A percentile compares a stretch with the other conserved stretches of the same genome.
Conservation (phyloP, 1,139 yeast species). For the Kurtzmaniella quercitrusa region DNA sequence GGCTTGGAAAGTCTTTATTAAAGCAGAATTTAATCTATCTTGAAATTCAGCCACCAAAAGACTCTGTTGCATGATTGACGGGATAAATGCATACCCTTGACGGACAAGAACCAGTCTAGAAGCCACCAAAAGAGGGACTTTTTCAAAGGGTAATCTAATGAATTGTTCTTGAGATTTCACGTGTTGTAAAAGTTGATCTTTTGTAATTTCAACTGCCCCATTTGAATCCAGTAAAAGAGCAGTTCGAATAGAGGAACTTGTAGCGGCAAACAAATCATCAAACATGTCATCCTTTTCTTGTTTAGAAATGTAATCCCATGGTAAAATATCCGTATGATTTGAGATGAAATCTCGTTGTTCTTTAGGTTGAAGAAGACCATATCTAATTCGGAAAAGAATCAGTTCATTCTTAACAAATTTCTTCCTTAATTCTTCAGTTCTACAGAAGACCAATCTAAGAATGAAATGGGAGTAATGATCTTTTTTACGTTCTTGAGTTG, state of each 20-base stretch:
- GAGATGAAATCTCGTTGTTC: slow-evolving; percentile 73
- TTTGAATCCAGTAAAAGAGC: slow-evolving; percentile 24
- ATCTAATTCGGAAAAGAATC: slow-evolving; percentile 69
- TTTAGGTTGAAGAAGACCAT: slow-evolving; percentile 53
- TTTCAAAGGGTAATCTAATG: slow-evolving; percentile 83
- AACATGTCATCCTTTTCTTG: slow-evolving; percentile 56
- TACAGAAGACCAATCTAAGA: slow-evolving; percentile 81
- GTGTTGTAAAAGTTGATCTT: slow-evolving; percentile 40
- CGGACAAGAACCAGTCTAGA: slow-evolving; percentile 62
- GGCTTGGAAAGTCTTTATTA: slow-evolving; percentile 69
- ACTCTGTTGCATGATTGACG: slow-evolving; percentile 73
- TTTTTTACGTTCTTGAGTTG: slow-evolving; percentile 59
- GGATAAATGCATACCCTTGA: slow-evolving; percentile 78
- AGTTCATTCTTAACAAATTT: slow-evolving; percentile 78
- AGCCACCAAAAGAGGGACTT: slow-evolving; percentile 71
- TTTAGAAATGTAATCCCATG: slow-evolving; percentile 66
- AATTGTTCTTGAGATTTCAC: slow-evolving; percentile 53
- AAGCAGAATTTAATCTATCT: slow-evolving; percentile 45
- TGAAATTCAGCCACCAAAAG: slow-evolving; percentile 66
- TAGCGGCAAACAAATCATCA: slow-evolving; percentile 52
- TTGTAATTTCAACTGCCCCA: slow-evolving; percentile 23
- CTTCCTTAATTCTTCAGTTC: slow-evolving; percentile 78
- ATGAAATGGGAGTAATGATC: slow-evolving; percentile 93
- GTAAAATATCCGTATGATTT: slow-evolving; percentile 46
- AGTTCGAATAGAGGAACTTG: slow-evolving; percentile 32